Conservation (phyloP, 495 filamentous ascomycete genomes). For the Aspergillus cristatus region DNA sequence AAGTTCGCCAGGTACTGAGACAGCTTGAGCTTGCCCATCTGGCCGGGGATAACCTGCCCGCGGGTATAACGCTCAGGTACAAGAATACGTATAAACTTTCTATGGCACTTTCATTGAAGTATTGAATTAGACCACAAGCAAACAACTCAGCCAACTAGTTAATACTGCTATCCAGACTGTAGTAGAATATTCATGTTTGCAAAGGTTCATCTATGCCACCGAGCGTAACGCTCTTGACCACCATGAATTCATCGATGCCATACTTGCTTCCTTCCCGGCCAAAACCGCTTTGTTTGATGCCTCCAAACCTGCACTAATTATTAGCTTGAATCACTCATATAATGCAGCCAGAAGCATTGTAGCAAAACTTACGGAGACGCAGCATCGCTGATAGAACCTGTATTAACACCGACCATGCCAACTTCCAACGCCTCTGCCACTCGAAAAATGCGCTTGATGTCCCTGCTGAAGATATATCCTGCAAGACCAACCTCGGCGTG, state of each 20-base stretch:
- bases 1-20: slow-evolving; percentile 94
- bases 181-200: no score
- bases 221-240: background rate
- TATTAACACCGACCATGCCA: slow-evolving; percentile 34
- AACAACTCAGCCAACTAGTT: no score
- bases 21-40: slow-evolving; percentile 96
- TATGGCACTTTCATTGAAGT: no score
- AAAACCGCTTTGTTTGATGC: slow-evolving; percentile 41
- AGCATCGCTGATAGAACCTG: slow-evolving; percentile 22
- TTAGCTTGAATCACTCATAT: slow-evolving; percentile 26
- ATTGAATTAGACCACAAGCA: no score
- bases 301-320: slow-evolving; percentile 37
- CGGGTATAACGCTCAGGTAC: no score
- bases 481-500: slow-evolving; percentile 18
- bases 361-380: slow-evolving; percentile 17
- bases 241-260: slow-evolving; percentile 1
- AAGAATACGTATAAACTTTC: no score
- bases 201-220: no score
- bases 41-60: no score
- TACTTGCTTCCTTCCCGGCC: slow-evolving; percentile 23
- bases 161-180: no score
- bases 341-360: no score
- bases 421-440: slow-evolving; percentile 53
- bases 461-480: slow-evolving; percentile 29
- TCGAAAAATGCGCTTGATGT: slow-evolving; percentile 33